phyloP scores from a whole-genome alignment of 257 asterid species.

The Oldenlandia corymbosa region DNA sequence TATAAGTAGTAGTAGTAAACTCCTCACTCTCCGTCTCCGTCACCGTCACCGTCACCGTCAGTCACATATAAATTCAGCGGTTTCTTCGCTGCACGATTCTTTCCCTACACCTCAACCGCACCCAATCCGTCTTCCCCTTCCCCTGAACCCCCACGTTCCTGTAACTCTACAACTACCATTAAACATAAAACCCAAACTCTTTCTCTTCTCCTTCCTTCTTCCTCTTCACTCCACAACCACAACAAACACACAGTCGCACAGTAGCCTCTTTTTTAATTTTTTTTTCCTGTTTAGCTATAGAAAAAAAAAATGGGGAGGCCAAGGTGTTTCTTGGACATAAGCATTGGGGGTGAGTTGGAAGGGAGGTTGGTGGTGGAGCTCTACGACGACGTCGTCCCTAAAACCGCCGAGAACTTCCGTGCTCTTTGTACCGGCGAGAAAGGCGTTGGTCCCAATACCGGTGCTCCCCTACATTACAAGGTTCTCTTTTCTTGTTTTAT shows the following conservation, averaged over 20 bases:
- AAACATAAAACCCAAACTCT: no score
- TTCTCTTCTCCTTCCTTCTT: no score
- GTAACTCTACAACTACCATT: no score
- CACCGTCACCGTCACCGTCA: no score
- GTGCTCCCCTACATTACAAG: conserved; percentile 36
- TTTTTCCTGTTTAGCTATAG: no score
- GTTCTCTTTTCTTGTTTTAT: conserved; percentile 12
- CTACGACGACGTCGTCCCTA: conserved; percentile 72
- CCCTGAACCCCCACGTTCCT: no score
- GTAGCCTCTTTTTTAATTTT: no score
- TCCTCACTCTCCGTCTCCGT: no score
- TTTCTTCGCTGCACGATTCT: neutral
- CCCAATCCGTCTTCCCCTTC: no score
- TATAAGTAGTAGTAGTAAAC: no score
- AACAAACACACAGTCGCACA: no score
- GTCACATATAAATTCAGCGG: conserved; percentile 3
- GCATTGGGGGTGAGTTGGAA: conserved; percentile 85
- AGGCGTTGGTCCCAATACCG: conserved; percentile 31
- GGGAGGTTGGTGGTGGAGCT: conserved; percentile 85
- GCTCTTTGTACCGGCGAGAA: conserved; percentile 43
- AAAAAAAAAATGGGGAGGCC: conserved; percentile 31
- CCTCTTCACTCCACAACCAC: no score
- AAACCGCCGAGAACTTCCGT: conserved; percentile 54
- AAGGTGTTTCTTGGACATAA: conserved; percentile 70
- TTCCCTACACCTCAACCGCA: conserved; percentile 2